Conservation (phyloP, 2,329 filamentous ascomycete species). For the Hypoxylon sp. region DNA sequence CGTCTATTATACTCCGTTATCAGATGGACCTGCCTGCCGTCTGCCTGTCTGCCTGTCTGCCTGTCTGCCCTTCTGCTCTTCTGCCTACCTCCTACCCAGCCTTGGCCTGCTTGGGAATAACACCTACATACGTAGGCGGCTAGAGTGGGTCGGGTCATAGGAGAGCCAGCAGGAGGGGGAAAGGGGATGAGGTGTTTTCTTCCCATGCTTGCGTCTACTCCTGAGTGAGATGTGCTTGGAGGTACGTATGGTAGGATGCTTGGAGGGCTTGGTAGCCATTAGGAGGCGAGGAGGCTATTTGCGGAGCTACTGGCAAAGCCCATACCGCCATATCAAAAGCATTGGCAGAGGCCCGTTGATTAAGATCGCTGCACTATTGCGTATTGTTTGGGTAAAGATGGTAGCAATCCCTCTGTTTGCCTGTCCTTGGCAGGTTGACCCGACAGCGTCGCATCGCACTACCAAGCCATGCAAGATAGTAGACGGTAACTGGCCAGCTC, state of each 20-base stretch:
- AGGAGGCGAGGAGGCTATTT: too few relatives aligned
- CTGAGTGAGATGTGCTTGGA: not conserved
- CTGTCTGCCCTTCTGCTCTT: too few relatives aligned
- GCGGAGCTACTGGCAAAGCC: not conserved
- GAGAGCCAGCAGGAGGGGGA: not conserved
- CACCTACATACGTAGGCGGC: slow-evolving; percentile 1
- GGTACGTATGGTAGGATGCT: not conserved
- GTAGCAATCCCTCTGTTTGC: slow-evolving; percentile 24
- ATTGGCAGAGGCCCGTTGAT: slow-evolving; percentile 30
- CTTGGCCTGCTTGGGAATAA: too few relatives aligned
- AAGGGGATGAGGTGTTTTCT: slow-evolving; percentile 23
- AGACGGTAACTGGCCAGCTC: slow-evolving; percentile 22
- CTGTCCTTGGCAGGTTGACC: slow-evolving; percentile 44
- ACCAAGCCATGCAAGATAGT: slow-evolving; percentile 19
- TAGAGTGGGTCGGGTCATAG: not conserved
- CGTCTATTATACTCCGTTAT: slow-evolving; percentile 15
- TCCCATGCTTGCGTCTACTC: not conserved
- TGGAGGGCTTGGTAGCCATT: not conserved
- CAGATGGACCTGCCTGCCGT: too few relatives aligned
- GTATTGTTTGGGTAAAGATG: slow-evolving; percentile 23
- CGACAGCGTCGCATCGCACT: slow-evolving; percentile 34
- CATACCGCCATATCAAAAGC: slow-evolving; percentile 20
- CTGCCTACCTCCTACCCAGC: too few relatives aligned
- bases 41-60: too few relatives aligned
- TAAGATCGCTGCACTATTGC: slow-evolving; percentile 32